A percentile compares a stretch with the other conserved stretches of the same genome.
Evolutionary conservation across 805 yeast genomes (phyloP).

Genomic region (Ogataea nakhonphanomensis): DNA sequence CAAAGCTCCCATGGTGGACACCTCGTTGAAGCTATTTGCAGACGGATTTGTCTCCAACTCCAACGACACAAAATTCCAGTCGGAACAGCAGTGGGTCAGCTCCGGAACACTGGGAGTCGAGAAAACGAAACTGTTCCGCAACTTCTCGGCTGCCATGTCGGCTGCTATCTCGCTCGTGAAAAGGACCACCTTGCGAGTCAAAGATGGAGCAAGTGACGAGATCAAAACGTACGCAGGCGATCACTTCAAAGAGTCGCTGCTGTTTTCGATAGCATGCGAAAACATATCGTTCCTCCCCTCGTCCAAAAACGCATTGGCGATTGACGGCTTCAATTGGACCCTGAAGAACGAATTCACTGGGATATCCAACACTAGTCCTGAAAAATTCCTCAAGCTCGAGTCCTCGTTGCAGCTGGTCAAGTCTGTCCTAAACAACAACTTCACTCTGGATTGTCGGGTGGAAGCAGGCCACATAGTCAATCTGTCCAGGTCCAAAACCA

Average conservation of each 20-base stretch:
- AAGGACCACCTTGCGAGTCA: slow-evolving; percentile 51
- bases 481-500: slow-evolving; percentile 28
- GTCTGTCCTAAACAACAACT: slow-evolving; percentile 40
- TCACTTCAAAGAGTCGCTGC: slow-evolving; percentile 53
- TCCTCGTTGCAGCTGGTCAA: slow-evolving; percentile 31
- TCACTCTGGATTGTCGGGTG: slow-evolving; percentile 49
- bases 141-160: slow-evolving; percentile 20
- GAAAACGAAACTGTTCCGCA: slow-evolving; percentile 19
- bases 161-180: slow-evolving; percentile 59
- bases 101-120: slow-evolving; percentile 52
- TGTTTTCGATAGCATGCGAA: slow-evolving; percentile 42
- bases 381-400: slow-evolving; percentile 37
- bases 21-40: slow-evolving; percentile 46
- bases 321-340: slow-evolving; percentile 41
- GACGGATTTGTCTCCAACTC: slow-evolving; percentile 49
- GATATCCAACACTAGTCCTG: slow-evolving; percentile 20
- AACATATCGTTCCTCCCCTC: slow-evolving; percentile 37
- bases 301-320: slow-evolving; percentile 40
- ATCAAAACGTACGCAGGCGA: slow-evolving; percentile 60
- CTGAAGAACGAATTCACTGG: slow-evolving; percentile 46
- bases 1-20: slow-evolving; percentile 43
- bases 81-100: slow-evolving; percentile 49
- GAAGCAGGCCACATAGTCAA: slow-evolving; percentile 56
- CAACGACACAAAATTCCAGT: slow-evolving; percentile 46
- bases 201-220: slow-evolving; percentile 51